These are phyloP conservation scores for Claviceps pusilla DNA, from an alignment of 2,329 filamentous ascomycete species.

Conservation along the genomic window DNA sequence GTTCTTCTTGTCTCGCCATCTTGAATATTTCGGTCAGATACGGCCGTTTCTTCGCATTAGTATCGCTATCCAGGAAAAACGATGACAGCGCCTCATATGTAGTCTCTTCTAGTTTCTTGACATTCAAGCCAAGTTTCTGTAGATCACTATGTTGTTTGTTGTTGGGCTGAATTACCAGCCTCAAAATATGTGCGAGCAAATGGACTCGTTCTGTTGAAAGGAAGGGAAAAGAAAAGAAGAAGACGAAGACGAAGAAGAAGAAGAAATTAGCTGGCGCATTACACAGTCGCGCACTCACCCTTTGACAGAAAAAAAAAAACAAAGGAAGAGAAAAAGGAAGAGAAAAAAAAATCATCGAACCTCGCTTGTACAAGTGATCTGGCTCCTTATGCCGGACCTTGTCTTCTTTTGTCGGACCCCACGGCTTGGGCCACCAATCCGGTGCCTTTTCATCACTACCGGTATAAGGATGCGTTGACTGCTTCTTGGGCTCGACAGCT, in stretches of 20 bases:
- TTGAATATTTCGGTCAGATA: slow-evolving; percentile 48
- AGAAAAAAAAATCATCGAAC: slow-evolving; percentile 25
- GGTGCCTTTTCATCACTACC: slow-evolving; percentile 46
- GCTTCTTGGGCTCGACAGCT: slow-evolving; percentile 61
- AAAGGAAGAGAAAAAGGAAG: background rate
- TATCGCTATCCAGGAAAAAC: slow-evolving; percentile 43
- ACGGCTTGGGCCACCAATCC: slow-evolving; percentile 51
- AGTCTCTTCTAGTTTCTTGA: slow-evolving; percentile 41
- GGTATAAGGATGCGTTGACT: slow-evolving; percentile 59
- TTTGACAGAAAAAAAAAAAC: background rate
- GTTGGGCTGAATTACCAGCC: slow-evolving; percentile 37
- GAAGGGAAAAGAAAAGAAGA: background rate
- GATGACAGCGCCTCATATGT: slow-evolving; percentile 42
- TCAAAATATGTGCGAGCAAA: slow-evolving; percentile 45
- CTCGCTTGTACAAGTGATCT: slow-evolving; percentile 54
- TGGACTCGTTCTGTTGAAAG: slow-evolving; percentile 38
- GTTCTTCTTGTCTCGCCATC: slow-evolving; percentile 41
- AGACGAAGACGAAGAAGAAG: too few relatives aligned
- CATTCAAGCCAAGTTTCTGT: slow-evolving; percentile 35
- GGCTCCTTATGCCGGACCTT: slow-evolving; percentile 56
- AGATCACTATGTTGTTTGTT: slow-evolving; percentile 35
- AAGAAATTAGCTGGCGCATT: background rate
- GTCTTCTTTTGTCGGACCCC: slow-evolving; percentile 34
- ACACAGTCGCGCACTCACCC: background rate
- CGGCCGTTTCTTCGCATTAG: slow-evolving; percentile 38